A percentile compares a stretch with the other conserved stretches of the same genome.
These are phyloP conservation scores for Nemania sp. DNA, from an alignment of 2,329 filamentous ascomycete genomes.

Conservation along the genomic window DNA sequence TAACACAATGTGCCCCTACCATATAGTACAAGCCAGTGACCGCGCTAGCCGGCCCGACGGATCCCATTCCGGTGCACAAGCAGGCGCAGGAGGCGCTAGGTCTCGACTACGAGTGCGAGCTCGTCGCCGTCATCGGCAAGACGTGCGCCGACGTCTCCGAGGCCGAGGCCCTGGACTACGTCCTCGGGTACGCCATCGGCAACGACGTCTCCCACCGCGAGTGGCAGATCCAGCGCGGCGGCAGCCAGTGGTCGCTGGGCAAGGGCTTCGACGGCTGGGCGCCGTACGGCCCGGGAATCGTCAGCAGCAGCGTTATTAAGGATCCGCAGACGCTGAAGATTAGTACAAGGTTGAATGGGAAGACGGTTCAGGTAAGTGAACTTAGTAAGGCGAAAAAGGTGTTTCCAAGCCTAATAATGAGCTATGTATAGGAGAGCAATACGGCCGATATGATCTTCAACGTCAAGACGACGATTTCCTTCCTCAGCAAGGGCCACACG, in stretches of 20 bases:
- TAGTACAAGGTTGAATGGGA: slow-evolving; percentile 62
- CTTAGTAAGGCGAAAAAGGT: slow-evolving; percentile 2
- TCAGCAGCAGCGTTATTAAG: slow-evolving; percentile 56
- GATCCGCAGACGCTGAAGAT: slow-evolving; percentile 62
- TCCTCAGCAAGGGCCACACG: slow-evolving; percentile 64
- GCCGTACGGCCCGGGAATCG: slow-evolving; percentile 72
- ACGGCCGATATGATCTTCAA: slow-evolving; percentile 67
- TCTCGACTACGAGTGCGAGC: slow-evolving; percentile 79
- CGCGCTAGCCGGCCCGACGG: slow-evolving; percentile 64
- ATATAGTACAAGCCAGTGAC: slow-evolving; percentile 67
- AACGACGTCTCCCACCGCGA: slow-evolving; percentile 82
- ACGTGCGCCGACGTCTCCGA: slow-evolving; percentile 67
- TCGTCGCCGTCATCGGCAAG: slow-evolving; percentile 73
- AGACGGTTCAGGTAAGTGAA: slow-evolving; percentile 52
- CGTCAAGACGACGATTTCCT: slow-evolving; percentile 60
- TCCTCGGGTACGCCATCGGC: slow-evolving; percentile 74
- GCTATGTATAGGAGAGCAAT: slow-evolving; percentile 50
- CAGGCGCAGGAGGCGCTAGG: slow-evolving; percentile 68
- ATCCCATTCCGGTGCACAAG: slow-evolving; percentile 66
- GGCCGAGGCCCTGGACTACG: slow-evolving; percentile 67
- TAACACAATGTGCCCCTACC: background rate
- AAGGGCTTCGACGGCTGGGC: slow-evolving; percentile 79
- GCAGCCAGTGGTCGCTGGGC: slow-evolving; percentile 71
- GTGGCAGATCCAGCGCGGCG: slow-evolving; percentile 71
- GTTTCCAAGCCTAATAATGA: slow-evolving; percentile 4